Evolutionary conservation across 164 flowering plant species (phyloP), one percentile per base, ranked within the genome.

Genomic region (grape (Vitis vinifera)): DNA sequence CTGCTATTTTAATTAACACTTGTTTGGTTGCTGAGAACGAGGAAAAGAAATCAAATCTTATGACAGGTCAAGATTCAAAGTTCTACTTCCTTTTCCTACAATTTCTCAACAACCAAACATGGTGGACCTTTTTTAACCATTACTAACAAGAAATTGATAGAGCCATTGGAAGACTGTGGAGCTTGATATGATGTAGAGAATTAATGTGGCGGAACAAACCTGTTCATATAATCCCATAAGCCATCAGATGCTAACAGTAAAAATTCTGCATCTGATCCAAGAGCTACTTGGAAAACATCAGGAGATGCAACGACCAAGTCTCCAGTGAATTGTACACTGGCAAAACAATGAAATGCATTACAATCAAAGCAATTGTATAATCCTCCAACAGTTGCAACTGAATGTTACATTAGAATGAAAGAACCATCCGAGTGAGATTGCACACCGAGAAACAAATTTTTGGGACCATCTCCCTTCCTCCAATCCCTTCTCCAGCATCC

Each of bases 141-240:
- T 37, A 37, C 44, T 37, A 37, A 37, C 7, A 37, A 37, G 44
- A 37, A 37, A 37, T 37, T 37, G 4, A 6, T 37, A 37, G 44
- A 3, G 44, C 44, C 4, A 37, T 37, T 37, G 44, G 7, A 37
- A 37, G 44, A 37, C 44, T 37, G 44, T 3, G 44, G 44, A 37
- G 44, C 4, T 37, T 37, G 44, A 37, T 37, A 37, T 37, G 44
- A 37, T 6, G 1, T 37, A 37, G 44, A 37, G 44, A 37, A 23
- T 23, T 23, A 70, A 70, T 57, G 60, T 51, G 13, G 48, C 29
- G 19, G 15, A 16, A 31, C 71, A 51, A 37, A 95, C 99, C 97
- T 90, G 69, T 80, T 90, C 73, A 95, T 87, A 83, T 95, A 95
- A 79, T 95, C 99, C 99, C 97, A 95, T 64, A 95, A 82, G 53